Conservation (phyloP, 2,329 filamentous ascomycete species). For the Rutstroemia sp. region DNA sequence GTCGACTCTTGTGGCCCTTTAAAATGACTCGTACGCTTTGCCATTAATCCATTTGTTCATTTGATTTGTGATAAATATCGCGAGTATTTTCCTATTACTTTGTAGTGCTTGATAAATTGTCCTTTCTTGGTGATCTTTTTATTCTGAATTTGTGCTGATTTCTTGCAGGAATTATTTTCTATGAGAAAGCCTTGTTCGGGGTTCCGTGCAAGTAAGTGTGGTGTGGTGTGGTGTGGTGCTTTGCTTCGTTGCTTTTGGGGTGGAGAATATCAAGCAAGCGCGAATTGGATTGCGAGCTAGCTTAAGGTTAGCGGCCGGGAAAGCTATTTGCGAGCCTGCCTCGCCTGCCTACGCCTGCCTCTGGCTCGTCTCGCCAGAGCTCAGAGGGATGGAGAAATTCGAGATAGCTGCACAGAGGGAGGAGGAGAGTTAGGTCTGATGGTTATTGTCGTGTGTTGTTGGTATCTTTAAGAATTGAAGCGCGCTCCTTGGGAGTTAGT, state of each 20-base stretch:
- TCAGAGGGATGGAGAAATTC: too few relatives aligned
- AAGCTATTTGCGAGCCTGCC: neutral
- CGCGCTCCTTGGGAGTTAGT: too few relatives aligned
- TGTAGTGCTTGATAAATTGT: neutral
- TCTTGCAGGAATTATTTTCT: too few relatives aligned
- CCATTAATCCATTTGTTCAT: constrained; percentile 10
- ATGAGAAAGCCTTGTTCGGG: too few relatives aligned
- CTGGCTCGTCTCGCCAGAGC: too few relatives aligned
- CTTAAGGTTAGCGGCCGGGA: neutral
- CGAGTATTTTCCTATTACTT: neutral
- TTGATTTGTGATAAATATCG: neutral
- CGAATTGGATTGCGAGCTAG: neutral
- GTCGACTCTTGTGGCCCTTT: constrained; percentile 11
- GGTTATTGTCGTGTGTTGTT: too few relatives aligned
- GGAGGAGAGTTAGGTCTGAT: too few relatives aligned
- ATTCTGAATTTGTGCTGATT: too few relatives aligned
- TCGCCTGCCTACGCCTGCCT: too few relatives aligned
- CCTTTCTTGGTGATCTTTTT: neutral
- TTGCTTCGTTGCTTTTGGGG: neutral
- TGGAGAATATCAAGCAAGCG: neutral
- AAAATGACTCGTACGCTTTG: constrained; percentile 11
- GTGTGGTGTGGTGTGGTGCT: neutral
- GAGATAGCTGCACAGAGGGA: too few relatives aligned
- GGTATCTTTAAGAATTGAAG: too few relatives aligned
- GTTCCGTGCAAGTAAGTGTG: neutral